Base-by-base conservation (phyloP, 2,329 filamentous ascomycete genomes). In the Nigrospora sphaerica region DNA sequence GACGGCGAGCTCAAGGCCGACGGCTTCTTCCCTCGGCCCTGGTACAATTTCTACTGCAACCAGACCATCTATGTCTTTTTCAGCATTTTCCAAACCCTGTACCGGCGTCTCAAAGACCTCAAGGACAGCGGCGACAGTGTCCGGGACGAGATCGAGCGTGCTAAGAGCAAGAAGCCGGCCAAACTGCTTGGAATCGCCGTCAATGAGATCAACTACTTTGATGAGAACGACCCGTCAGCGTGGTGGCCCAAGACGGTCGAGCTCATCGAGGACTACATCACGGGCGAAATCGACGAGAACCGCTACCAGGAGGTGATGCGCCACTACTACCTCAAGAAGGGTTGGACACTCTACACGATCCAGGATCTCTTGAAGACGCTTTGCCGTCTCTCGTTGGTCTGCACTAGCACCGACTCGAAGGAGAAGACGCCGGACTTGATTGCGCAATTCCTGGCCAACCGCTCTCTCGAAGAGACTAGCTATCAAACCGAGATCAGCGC, bases 401-500 rank as follows among this genome's bases (percentile, higher is more conserved):
- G 95, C 63, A 87, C 91, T 60, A 90, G 83, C 58, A 81, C 81
- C 3, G 93, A 98, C 57, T 77, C 81, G 40, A 95, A 95, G 69
- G 93, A 98, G 62, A 95, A 93, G 75, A 95, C 88, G 34, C 82
- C 86, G 6, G 91, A 97, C 50, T 86, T 98, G 49, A 85, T 95
- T 56, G 83, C 88, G 51, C 80, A 95, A 43, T 98, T 95, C 69
- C 81, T 90, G 61, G 79, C 80, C 54, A 89, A 89, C 62, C 84
- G 92, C 5, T 80, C 86, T 44, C 85, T 83, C 61, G 86, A 92
- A 16, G 86, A 90, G 60, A 95, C 89, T 0, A 95, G 90, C 42
- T 92, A 90, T 57, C 85, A 93, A 64, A 84, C 85, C 31, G 92
- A 97, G 70, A 88, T 95, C 49, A 88, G 86, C 58, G 89, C 92